A percentile compares a stretch with the other conserved stretches of the same genome.
Conservation (phyloP, 108 stramenopile genomes). For the Nannochloropsis gaditana region DNA sequence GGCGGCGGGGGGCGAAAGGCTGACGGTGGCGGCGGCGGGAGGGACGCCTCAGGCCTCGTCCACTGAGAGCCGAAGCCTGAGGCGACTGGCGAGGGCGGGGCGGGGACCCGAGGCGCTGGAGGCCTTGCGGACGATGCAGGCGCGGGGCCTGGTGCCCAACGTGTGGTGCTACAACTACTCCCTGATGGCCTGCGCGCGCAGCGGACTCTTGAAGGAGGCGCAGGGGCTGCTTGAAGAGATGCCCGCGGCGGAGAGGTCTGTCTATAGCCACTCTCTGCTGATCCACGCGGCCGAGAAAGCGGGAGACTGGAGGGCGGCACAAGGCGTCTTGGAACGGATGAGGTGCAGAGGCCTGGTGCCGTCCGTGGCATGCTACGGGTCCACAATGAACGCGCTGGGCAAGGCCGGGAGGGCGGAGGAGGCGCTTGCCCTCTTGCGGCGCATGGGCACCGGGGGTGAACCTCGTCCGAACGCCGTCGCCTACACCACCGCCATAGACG, state of each 20-base stretch:
- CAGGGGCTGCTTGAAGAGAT: background rate
- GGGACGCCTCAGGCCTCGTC: background rate
- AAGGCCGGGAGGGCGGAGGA: background rate
- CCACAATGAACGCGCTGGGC: background rate
- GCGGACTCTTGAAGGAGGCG: background rate
- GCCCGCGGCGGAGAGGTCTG: background rate
- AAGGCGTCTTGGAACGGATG: background rate
- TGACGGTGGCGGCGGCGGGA: background rate
- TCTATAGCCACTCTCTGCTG: background rate
- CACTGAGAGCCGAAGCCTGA: background rate
- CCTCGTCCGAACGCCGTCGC: background rate
- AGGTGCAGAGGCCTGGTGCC: background rate
- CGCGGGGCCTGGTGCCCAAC: background rate
- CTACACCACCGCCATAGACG: background rate
- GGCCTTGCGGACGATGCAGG: background rate
- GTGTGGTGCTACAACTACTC: slow-evolving; percentile 3
- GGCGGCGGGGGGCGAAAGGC: background rate
- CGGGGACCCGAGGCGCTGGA: background rate
- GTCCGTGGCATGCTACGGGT: background rate
- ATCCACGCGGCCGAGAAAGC: background rate
- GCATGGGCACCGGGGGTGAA: background rate
- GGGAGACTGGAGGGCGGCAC: background rate
- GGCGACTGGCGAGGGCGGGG: background rate
- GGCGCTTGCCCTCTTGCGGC: background rate
- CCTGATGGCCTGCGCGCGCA: background rate